Conservation (phyloP, 1,284 basidiomycete species). For the Rhodotorula sp. region DNA sequence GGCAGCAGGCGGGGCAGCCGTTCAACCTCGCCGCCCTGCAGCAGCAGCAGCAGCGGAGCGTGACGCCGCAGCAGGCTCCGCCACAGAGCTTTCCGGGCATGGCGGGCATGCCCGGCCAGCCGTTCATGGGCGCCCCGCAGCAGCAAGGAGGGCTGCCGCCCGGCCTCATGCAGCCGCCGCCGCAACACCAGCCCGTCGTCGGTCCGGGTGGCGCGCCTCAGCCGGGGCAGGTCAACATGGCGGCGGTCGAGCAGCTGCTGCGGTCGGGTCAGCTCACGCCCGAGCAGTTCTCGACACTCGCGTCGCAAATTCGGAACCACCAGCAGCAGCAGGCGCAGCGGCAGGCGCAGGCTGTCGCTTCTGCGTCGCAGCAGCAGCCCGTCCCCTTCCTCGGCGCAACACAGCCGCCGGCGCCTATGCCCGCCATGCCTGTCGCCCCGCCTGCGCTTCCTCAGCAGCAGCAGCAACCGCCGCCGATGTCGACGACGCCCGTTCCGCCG, state of each 20-base stretch:
- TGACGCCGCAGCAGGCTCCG: constrained; percentile 1
- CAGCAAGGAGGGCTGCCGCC: not conserved
- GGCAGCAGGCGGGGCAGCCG: constrained; percentile 8
- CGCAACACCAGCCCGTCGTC: not conserved
- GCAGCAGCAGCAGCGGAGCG: constrained; percentile 11
- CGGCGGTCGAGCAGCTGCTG: constrained; percentile 31
- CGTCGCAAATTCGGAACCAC: constrained; percentile 22
- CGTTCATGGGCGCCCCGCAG: not conserved
- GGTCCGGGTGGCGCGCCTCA: not conserved
- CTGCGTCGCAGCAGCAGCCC: not conserved
- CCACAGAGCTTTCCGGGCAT: constrained; percentile 1
- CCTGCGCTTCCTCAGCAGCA: constrained; percentile 1
- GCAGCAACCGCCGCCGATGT: constrained; percentile 1
- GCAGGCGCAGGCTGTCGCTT: not conserved
- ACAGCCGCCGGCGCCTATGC: not conserved
- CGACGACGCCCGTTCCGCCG: not conserved
- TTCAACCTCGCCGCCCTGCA: constrained; percentile 23
- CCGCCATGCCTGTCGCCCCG: not conserved
- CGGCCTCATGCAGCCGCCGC: not conserved
- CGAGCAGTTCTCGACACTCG: constrained; percentile 29
- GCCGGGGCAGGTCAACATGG: constrained; percentile 24
- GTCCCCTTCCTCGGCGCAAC: not conserved
- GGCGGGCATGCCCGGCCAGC: not conserved
- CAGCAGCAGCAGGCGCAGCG: constrained; percentile 24
- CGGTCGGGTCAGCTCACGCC: constrained; percentile 27